Evolutionary conservation across 495 filamentous ascomycete species (phyloP).

Genomic region (Eremomyces bilateralis): DNA sequence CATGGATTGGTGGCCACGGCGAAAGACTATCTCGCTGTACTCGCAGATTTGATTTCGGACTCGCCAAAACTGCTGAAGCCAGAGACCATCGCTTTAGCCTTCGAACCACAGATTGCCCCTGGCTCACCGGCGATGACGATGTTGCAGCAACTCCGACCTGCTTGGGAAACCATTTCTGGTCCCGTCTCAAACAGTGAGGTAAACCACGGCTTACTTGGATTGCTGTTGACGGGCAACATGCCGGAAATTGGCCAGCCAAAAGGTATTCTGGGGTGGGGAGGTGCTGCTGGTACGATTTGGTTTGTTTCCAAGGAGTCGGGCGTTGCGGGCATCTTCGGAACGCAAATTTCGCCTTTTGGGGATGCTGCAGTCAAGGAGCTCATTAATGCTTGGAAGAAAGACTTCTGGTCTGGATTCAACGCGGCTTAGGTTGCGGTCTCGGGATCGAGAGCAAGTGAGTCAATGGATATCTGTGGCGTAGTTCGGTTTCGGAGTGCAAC

Average conservation of each 20-base stretch:
- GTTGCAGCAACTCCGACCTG: neutral
- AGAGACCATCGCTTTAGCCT: neutral
- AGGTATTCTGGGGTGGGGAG: conserved; percentile 9
- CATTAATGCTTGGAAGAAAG: no score
- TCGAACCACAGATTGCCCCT: neutral
- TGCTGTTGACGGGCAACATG: conserved; percentile 5
- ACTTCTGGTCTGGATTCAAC: no score
- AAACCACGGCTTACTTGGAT: conserved; percentile 6
- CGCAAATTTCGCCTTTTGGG: conserved; percentile 7
- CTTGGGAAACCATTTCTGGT: neutral
- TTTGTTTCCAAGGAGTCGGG: conserved; percentile 7
- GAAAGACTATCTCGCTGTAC: neutral
- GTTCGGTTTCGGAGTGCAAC: no score
- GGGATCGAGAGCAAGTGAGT: no score
- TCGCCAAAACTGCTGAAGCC: neutral
- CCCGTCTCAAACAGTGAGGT: neutral
- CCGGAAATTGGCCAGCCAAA: conserved; percentile 9
- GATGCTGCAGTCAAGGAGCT: conserved; percentile 4
- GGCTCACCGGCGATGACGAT: neutral
- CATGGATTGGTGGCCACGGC: neutral
- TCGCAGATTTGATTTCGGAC: neutral
- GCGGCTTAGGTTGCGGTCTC: no score
- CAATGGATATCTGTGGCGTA: no score
- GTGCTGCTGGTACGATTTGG: conserved; percentile 9
- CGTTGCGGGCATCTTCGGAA: conserved; percentile 6